Base-by-base conservation (phyloP, 1,139 yeast genomes). In the Kodamaea alishanica region DNA sequence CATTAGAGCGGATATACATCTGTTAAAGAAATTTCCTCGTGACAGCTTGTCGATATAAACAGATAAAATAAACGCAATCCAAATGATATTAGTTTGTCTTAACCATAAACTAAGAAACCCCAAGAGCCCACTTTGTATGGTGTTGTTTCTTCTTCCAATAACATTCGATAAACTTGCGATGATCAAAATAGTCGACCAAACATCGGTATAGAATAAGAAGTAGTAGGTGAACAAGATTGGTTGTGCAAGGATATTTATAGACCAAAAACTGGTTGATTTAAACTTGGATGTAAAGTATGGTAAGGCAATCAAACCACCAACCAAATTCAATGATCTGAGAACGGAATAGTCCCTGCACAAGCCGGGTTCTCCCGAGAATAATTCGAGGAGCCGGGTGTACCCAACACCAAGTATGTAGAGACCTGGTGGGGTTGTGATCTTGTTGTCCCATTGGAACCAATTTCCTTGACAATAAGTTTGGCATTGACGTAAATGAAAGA, bases 381-480 rank as follows among this genome's bases (percentile, higher is more conserved):
- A 28, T 40, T 54, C 50, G 30, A 67, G 31, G 2, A 62, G 23
- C 43, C 70, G 60, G 34, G 73, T 58, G 46, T 72, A 73, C 1
- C 90, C 95, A 10, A 38, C 38, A 2, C 42, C 42, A 8, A 89
- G 52, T 7, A 73, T 47, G 54, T 92, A 92, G 28, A 92, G 65
- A 0, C 98, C 99, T 1, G 98, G 98, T 1, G 98, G 98, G 0
- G 98, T 92, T 3, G 98, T 92, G 56, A 94, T 88, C 56, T 90
- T 92, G 27, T 80, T 72, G 58, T 92, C 92, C 97, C 97, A 92
- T 1, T 66, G 54, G 9, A 47, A 44, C 63, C 81, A 88, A 34
- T 77, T 65, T 8, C 83, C 83, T 1, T 61, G 51, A 45, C 88
- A 77, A 55, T 85, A 90, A 28, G 67, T 69, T 42, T 77, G 70